Evolutionary conservation across 768 basidiomycete species (phyloP).

Genomic region (Paxillus involutus): DNA sequence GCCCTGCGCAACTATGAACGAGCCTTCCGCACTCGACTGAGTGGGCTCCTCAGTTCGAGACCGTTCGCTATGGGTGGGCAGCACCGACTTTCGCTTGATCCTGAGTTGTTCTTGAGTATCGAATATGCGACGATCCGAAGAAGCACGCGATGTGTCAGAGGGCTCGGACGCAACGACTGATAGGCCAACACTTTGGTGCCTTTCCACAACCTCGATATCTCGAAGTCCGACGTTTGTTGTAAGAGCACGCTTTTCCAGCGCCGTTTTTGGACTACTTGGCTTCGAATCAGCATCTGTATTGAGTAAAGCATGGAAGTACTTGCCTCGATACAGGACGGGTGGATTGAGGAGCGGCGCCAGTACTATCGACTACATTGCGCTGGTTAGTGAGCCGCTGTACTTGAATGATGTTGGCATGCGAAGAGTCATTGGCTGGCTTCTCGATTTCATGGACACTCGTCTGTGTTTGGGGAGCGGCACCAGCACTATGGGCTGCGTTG

Average conservation of each 20-base stretch:
- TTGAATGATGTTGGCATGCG: neutral
- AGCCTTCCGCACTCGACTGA: neutral
- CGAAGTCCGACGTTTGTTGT: neutral
- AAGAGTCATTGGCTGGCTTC: neutral
- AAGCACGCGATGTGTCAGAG: neutral
- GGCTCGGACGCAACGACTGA: neutral
- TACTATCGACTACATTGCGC: neutral
- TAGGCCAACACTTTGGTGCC: neutral
- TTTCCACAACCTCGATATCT: neutral
- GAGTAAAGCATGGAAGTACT: neutral
- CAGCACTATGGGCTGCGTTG: neutral
- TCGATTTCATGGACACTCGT: neutral
- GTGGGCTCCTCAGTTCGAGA: neutral
- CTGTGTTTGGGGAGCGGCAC: neutral
- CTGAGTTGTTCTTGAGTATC: neutral
- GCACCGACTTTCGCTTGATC: neutral
- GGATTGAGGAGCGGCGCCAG: neutral
- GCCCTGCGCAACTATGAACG: neutral
- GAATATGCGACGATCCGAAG: neutral
- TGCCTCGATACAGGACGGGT: slow-evolving; percentile 1
- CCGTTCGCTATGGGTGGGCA: neutral
- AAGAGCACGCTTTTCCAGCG: neutral
- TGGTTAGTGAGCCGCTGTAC: neutral
- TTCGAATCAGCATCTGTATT: slow-evolving; percentile 1
- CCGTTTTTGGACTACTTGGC: neutral